A percentile compares a stretch with the other conserved stretches of the same genome.
phyloP scores from a whole-genome alignment of 1,139 yeast species.

The Yamadazyma dendronema region DNA sequence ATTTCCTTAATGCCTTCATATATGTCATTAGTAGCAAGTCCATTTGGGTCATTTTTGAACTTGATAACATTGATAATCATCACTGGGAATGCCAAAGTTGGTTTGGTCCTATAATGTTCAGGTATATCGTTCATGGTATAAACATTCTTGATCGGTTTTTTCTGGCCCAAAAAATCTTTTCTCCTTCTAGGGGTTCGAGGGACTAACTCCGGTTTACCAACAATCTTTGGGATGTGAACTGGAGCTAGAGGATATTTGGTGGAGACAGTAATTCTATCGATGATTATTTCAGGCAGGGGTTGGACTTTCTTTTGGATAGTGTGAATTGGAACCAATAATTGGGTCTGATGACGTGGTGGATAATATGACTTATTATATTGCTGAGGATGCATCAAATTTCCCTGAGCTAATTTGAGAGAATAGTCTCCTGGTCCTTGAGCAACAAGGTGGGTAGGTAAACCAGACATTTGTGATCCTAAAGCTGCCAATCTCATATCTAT shows the following conservation, averaged over 20 bases:
- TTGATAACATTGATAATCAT: slow-evolving; percentile 77
- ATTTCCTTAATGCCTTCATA: slow-evolving; percentile 82
- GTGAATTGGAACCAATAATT: slow-evolving; percentile 33
- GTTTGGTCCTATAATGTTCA: slow-evolving; percentile 78
- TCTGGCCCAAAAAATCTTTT: slow-evolving; percentile 19
- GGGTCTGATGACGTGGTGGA: slow-evolving; percentile 24
- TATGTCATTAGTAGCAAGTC: slow-evolving; percentile 82
- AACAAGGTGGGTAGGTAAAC: slow-evolving; percentile 24
- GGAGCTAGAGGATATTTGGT: slow-evolving; percentile 26
- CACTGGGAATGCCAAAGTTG: slow-evolving; percentile 74
- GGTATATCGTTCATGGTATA: slow-evolving; percentile 80
- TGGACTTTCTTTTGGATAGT: slow-evolving; percentile 14
- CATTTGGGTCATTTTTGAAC: slow-evolving; percentile 59
- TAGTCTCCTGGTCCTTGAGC: slow-evolving; percentile 16
- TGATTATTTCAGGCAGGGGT: slow-evolving; percentile 10
- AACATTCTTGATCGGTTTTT: slow-evolving; percentile 54
- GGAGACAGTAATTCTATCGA: slow-evolving; percentile 18
- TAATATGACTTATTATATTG: slow-evolving; percentile 14
- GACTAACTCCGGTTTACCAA: slow-evolving; percentile 25
- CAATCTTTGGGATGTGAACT: slow-evolving; percentile 31
- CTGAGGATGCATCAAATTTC: slow-evolving; percentile 12
- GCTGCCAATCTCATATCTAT: slow-evolving; percentile 21
- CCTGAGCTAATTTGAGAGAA: slow-evolving; percentile 20
- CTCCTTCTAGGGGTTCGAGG: slow-evolving; percentile 49
- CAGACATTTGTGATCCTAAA: slow-evolving; percentile 16